phyloP scores from a whole-genome alignment of 208 protist genomes.

The Trichomonas gallinae region DNA sequence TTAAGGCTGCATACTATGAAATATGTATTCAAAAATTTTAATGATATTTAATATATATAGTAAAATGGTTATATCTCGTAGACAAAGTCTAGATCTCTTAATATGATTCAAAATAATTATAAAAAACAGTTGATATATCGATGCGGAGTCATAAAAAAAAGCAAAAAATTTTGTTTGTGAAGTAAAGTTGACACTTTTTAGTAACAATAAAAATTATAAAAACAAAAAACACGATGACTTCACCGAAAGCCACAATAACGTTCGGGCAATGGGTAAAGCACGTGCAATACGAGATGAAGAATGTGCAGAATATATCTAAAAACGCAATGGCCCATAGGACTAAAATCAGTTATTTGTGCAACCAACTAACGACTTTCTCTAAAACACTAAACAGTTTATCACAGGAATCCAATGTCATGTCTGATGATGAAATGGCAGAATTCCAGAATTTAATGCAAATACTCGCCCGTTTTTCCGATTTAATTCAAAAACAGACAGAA shows the following conservation, averaged over 20 bases:
- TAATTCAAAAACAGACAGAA: background rate
- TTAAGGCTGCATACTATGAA: no score
- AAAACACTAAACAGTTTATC: background rate
- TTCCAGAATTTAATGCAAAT: background rate
- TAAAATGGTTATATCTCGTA: no score
- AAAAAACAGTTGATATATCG: no score
- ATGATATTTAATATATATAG: no score
- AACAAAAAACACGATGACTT: background rate
- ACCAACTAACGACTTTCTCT: background rate
- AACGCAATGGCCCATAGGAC: background rate
- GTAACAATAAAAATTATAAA: no score
- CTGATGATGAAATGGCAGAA: background rate
- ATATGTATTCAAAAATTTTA: no score
- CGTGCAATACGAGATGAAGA: background rate
- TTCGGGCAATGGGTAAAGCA: constrained; percentile 11
- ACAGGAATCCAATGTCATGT: background rate
- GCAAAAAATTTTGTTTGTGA: no score
- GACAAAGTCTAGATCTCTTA: no score
- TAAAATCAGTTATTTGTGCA: background rate
- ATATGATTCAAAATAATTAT: no score
- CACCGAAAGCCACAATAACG: background rate
- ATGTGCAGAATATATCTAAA: background rate
- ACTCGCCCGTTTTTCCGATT: background rate
- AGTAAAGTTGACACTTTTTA: no score
- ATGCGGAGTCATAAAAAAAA: no score